A percentile compares a stretch with the other conserved stretches of the same genome.
These are phyloP conservation scores for Macrocystidia cucumis DNA, from an alignment of 1,284 basidiomycete species.

Conservation along the genomic window DNA sequence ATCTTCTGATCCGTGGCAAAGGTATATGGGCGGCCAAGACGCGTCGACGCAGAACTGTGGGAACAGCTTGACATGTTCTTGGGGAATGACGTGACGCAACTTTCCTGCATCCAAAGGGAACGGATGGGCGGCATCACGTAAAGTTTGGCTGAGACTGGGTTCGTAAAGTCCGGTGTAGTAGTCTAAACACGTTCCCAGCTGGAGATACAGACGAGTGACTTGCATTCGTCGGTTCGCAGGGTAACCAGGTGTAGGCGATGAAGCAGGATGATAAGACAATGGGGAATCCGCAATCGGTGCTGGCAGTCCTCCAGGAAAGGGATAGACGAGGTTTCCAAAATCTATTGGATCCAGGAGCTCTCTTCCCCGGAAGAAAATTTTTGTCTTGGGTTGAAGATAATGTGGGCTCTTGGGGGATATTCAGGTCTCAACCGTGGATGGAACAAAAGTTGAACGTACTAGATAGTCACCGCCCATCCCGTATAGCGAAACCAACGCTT, in stretches of 20 bases:
- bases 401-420: slow-evolving; percentile 26
- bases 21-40: slow-evolving; percentile 44
- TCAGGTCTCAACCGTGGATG: slow-evolving; percentile 20
- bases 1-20: slow-evolving; percentile 50
- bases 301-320: slow-evolving; percentile 12
- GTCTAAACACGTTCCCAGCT: slow-evolving; percentile 50
- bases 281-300: slow-evolving; percentile 35
- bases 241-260: slow-evolving; percentile 40
- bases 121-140: slow-evolving; percentile 19
- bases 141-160: slow-evolving; percentile 39
- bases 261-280: slow-evolving; percentile 38
- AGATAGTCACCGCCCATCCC: slow-evolving; percentile 56
- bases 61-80: slow-evolving; percentile 33
- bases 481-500: slow-evolving; percentile 49
- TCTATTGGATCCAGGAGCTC: slow-evolving; percentile 28
- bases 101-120: slow-evolving; percentile 4
- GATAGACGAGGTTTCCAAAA: slow-evolving; percentile 24
- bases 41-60: slow-evolving; percentile 39
- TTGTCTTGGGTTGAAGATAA: slow-evolving; percentile 25
- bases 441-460: slow-evolving; percentile 24
- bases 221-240: slow-evolving; percentile 57
- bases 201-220: slow-evolving; percentile 48
- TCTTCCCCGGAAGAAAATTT: slow-evolving; percentile 31
- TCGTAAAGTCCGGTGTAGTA: slow-evolving; percentile 51
- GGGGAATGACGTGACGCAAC: slow-evolving; percentile 24